These are phyloP conservation scores for Straminergon stramineum DNA, from an alignment of 225 moss, liverwort and hornwort species.

Conservation along the genomic window DNA sequence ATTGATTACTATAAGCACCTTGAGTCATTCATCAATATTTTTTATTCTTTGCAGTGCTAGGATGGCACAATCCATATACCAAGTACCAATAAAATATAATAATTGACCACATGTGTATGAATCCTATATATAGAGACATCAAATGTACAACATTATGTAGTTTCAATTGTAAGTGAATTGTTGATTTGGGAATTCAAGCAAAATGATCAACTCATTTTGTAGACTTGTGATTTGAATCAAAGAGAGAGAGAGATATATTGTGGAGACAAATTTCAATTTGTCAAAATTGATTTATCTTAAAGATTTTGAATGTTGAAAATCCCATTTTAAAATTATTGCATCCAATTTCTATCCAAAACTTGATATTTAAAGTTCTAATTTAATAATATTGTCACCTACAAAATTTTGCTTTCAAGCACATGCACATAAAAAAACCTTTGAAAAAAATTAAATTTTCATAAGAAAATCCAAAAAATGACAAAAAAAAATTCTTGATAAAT, in stretches of 20 bases:
- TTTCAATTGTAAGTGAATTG: too few relatives aligned
- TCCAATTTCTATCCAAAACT: background rate
- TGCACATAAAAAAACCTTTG: too few relatives aligned
- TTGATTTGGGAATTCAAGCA: background rate
- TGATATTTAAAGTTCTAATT: too few relatives aligned
- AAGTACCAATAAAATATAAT: background rate
- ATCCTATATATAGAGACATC: background rate
- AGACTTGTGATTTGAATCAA: too few relatives aligned
- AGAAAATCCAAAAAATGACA: too few relatives aligned
- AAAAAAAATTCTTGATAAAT: too few relatives aligned
- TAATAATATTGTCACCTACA: too few relatives aligned
- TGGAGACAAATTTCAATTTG: background rate
- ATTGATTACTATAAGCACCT: too few relatives aligned
- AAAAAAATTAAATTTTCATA: too few relatives aligned
- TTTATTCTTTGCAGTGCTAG: fast-evolving
- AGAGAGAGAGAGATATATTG: too few relatives aligned
- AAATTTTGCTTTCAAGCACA: too few relatives aligned
- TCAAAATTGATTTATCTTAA: background rate
- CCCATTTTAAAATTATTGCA: background rate
- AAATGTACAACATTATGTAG: background rate
- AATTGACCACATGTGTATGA: fast-evolving
- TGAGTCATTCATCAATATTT: background rate
- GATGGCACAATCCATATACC: fast-evolving
- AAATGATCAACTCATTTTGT: fast-evolving
- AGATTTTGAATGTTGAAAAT: background rate